These are phyloP conservation scores for Talaromyces sp. DNA, from an alignment of 2,329 filamentous ascomycete species.

Conservation along the genomic window DNA sequence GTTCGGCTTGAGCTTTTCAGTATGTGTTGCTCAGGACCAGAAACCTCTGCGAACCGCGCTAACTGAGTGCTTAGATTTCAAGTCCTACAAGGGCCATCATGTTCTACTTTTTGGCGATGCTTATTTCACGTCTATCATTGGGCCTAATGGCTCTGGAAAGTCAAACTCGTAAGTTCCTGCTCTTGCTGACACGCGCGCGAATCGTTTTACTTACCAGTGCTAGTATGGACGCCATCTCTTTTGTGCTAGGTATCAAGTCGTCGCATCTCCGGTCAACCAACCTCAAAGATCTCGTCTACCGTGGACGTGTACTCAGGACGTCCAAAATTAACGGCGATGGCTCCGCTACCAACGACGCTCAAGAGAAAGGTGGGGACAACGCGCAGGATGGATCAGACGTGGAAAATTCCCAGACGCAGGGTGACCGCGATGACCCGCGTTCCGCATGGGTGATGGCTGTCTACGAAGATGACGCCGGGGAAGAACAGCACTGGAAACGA, in stretches of 20 bases:
- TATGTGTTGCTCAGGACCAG: conserved; percentile 34
- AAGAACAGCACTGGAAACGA: conserved; percentile 94
- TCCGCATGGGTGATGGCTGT: conserved; percentile 99
- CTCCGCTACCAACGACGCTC: conserved; percentile 55
- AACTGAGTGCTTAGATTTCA: conserved; percentile 66
- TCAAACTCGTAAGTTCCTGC: conserved; percentile 73
- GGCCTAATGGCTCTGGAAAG: conserved; percentile 98
- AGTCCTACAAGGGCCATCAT: conserved; percentile 98
- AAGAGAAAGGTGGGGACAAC: conserved; percentile 56
- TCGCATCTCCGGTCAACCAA: conserved; percentile 94
- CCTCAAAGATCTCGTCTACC: conserved; percentile 91
- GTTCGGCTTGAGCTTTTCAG: conserved; percentile 91
- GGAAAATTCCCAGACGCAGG: conserved; percentile 56
- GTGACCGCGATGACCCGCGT: conserved; percentile 71
- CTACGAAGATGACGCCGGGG: conserved; percentile 93
- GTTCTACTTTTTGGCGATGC: conserved; percentile 91
- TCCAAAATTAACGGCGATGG: conserved; percentile 90
- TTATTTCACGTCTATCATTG: conserved; percentile 98
- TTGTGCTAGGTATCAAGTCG: conserved; percentile 96
- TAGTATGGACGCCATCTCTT: conserved; percentile 98
- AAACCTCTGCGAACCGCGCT: neutral
- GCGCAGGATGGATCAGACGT: conserved; percentile 58
- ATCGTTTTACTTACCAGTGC: neutral
- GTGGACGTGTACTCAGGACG: conserved; percentile 85
- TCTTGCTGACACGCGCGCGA: neutral